Base-by-base conservation (phyloP, 805 yeast species). In the Wickerhamiella kurtzmanii region DNA sequence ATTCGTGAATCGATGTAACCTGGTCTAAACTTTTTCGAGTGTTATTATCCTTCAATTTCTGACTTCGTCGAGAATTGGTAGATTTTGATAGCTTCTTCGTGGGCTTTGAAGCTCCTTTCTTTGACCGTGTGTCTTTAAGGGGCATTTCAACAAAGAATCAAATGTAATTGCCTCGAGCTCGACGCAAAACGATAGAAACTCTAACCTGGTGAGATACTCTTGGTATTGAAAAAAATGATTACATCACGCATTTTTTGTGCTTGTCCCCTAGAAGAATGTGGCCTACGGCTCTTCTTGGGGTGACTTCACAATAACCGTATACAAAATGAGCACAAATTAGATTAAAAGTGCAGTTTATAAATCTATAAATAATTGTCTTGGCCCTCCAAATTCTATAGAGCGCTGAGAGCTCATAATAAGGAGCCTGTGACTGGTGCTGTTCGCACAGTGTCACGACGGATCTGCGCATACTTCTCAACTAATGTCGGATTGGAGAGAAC, bases 391-490 rank as follows among this genome's bases (percentile, higher is more conserved):
- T n/a, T n/a, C n/a, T n/a, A n/a, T n/a, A n/a, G n/a, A n/a, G n/a
- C n/a, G n/a, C n/a, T n/a, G n/a, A 25, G 32, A 6, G 6, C 6
- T 25, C 32, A 25, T 6, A 11, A 25, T 11, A 25, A 25, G 9
- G 38, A 36, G 86, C 89, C 50, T 2, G 52, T 52, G 3, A 41
- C 19, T 3, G 57, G 55, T 2, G 55, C 57, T 2, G 50, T 50
- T 22, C 45, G 45, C 1, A 53, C 53, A 2, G 22, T 45, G 8
- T 38, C 46, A n/a, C 79, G 71, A 50, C 95, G 67, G 18, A 71
- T 50, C 37, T 69, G 68, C 13, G 77, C 75, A 59, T 74, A 84
- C 56, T 79, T 79, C 50, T 81, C 88, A 42, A 86, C 67, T 25
- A 76, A 48, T 0, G 66, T 67, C 39, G 72, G 73, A 41, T 84